Evolutionary conservation across 2,329 filamentous ascomycete species (phyloP).

Genomic region (Ascochyta pisi): DNA sequence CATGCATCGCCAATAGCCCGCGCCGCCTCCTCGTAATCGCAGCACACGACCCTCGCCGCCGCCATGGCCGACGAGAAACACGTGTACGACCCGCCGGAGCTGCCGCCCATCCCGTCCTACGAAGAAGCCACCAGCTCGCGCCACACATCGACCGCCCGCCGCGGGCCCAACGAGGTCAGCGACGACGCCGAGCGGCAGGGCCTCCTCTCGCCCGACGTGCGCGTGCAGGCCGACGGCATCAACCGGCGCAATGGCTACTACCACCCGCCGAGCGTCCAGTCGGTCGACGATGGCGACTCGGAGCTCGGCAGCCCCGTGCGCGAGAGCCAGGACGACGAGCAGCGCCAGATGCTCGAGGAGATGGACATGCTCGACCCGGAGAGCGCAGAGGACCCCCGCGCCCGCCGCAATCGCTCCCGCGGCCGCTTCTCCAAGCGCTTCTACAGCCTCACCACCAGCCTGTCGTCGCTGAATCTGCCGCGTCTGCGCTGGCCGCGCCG

Average conservation of each 20-base stretch:
- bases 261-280: constrained; percentile 82
- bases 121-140: constrained; percentile 76
- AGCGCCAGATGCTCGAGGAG: constrained; percentile 85
- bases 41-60: constrained; percentile 23
- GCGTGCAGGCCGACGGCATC: constrained; percentile 29
- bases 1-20: constrained; percentile 9
- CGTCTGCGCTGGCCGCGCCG: constrained; percentile 10
- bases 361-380: constrained; percentile 54
- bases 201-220: constrained; percentile 65
- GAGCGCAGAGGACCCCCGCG: constrained; percentile 38
- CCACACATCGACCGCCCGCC: constrained; percentile 54
- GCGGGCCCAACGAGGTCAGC: constrained; percentile 66
- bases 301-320: constrained; percentile 60
- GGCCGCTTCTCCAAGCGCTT: constrained; percentile 63
- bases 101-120: constrained; percentile 79
- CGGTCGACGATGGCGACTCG: constrained; percentile 67
- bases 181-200: constrained; percentile 79
- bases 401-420: constrained; percentile 35
- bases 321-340: constrained; percentile 59
- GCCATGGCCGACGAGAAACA: constrained; percentile 52
- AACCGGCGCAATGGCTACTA: constrained; percentile 61
- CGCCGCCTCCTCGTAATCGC: constrained; percentile 2
- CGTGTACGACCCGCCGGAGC: constrained; percentile 53
- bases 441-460: constrained; percentile 61
- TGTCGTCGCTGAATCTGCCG: constrained; percentile 63